These are phyloP conservation scores for Anthracocystis setariae DNA, from an alignment of 1,284 basidiomycete species.

Conservation along the genomic window DNA sequence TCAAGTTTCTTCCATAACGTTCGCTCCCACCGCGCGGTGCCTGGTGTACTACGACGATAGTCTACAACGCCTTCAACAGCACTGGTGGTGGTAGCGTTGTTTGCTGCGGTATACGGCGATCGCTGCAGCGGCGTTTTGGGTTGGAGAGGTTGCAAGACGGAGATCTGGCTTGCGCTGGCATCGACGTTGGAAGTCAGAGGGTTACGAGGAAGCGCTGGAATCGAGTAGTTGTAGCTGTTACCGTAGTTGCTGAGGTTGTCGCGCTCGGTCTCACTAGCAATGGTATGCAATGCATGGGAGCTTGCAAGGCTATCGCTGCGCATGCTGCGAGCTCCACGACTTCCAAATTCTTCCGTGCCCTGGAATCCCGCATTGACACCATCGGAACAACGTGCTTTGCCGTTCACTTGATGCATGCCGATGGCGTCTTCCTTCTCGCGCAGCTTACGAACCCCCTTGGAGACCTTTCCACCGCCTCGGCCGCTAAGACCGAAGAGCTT, in stretches of 20 bases:
- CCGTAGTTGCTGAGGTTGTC: conserved; percentile 32
- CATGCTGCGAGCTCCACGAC: conserved; percentile 16
- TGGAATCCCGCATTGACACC: conserved; percentile 50
- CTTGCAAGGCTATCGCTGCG: conserved; percentile 52
- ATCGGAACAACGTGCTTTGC: conserved; percentile 71
- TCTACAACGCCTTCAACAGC: conserved; percentile 71
- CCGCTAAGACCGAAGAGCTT: conserved; percentile 76
- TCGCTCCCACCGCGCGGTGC: conserved; percentile 87
- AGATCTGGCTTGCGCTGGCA: conserved; percentile 29
- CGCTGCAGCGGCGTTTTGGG: conserved; percentile 25
- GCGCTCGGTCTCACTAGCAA: conserved; percentile 57
- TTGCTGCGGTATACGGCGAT: conserved; percentile 13
- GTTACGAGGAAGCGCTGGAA: conserved; percentile 13
- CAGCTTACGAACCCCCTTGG: conserved; percentile 85
- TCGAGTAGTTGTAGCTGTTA: conserved; percentile 25
- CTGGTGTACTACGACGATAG: conserved; percentile 76
- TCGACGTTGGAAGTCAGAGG: conserved; percentile 5
- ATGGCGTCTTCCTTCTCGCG: conserved; percentile 80
- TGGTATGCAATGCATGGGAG: conserved; percentile 51
- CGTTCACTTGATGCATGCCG: conserved; percentile 48
- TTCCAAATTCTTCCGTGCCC: conserved; percentile 27
- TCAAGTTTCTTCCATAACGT: conserved; percentile 99
- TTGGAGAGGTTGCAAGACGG: conserved; percentile 28
- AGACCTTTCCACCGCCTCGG: conserved; percentile 70
- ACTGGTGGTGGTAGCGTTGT: conserved; percentile 13